Percentiles rank a stretch among this genome's conserved stretches.
Evolutionary conservation across 768 basidiomycete genomes (phyloP).

Genomic region (Gyrodon lividus): DNA sequence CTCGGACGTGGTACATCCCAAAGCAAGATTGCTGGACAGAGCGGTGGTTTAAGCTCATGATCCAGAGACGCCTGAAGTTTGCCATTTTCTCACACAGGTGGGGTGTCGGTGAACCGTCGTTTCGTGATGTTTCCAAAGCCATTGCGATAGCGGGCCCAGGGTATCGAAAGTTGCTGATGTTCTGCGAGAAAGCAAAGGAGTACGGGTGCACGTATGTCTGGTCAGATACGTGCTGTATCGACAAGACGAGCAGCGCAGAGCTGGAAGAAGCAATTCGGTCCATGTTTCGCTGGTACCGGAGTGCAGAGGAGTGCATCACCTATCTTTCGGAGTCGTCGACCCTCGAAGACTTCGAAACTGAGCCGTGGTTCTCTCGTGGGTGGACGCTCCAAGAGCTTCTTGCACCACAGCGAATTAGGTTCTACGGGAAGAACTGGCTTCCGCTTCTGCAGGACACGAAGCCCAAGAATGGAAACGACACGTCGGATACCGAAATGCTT

Average conservation of each 20-base stretch:
- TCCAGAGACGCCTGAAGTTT: background rate
- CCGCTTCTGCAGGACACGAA: too few species aligned
- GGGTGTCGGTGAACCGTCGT: background rate
- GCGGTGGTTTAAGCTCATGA: too few species aligned
- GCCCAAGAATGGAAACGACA: too few species aligned
- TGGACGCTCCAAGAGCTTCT: background rate
- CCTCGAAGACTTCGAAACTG: background rate
- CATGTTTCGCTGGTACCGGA: background rate
- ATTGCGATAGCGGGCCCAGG: too few species aligned
- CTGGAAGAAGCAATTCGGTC: background rate
- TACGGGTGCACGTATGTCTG: constrained; percentile 1
- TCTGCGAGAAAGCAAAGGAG: background rate
- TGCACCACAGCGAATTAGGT: background rate
- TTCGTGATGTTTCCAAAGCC: background rate
- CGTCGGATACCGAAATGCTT: too few species aligned
- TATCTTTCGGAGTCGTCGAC: background rate
- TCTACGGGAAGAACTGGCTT: background rate
- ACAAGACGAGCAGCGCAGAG: background rate
- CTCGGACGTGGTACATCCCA: too few species aligned
- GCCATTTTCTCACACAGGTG: background rate
- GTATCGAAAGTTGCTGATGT: background rate
- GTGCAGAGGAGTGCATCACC: background rate
- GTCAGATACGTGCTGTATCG: constrained; percentile 9
- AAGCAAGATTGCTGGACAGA: too few species aligned
- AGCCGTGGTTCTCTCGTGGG: background rate